Base-by-base conservation (phyloP, 768 basidiomycete genomes). In the Amanita rubescens region DNA sequence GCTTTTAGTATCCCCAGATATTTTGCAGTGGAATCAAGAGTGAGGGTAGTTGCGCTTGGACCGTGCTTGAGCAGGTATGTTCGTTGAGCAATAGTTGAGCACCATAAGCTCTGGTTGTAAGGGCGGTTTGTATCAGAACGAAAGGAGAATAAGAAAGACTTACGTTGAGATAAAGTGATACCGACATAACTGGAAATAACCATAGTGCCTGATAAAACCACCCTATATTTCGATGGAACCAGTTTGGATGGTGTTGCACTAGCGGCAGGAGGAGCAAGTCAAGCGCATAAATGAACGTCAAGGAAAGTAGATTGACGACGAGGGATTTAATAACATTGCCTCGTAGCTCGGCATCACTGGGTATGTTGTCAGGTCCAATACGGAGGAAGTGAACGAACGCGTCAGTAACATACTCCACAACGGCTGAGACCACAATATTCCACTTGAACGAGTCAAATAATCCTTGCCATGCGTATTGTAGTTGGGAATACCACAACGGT, bases 101-200 rank as follows among this genome's bases (percentile, higher is more conserved):
- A 88, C 88, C 90, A 93, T 3, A 81, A 77, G 58, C 78, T 82
- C 90, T 93, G 65, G 43, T 27, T 9, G 30, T 30, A 33, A 12
- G n/a, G n/a, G n/a, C 19, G 10, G 24, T 35, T 42, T 33, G 17
- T 32, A 14, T n/a, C 43, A 33, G 5, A 14, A 15, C 49, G n/a
- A 37, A 25, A 47, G 34, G 35, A 27, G 22, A 49, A 33, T 9
- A 37, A 35, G 46, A 15, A 33, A n/a, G 24, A 72, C 84, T 63
- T 59, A 90, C 92, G 59, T 93, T 94, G 42, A 92, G 74, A 68
- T 92, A 92, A 53, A 92, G 77, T 10, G 90, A 90, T 22, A 70
- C 67, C 1, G 83, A 84, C 7, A 91, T 75, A 49, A 93, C 77
- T 0, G 92, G 92, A 17, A 87, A 67, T 3, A 94, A 68, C 90